phyloP scores from a whole-genome alignment of 176 grass and related monocot species.

The Ampelocalamus luodianensis region DNA sequence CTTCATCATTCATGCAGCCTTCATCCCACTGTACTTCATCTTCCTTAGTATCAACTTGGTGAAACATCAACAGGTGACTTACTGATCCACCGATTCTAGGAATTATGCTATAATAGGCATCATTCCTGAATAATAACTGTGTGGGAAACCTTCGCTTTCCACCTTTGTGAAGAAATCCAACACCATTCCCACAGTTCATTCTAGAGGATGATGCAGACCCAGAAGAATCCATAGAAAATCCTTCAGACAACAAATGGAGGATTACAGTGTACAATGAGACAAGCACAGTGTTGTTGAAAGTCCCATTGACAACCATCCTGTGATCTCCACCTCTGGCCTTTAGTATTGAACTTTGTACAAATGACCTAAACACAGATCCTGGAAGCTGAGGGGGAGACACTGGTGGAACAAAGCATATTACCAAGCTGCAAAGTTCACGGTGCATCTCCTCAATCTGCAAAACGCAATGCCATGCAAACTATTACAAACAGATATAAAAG shows the following conservation, averaged over 20 bases:
- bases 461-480: conserved; percentile 1
- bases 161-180: conserved; percentile 80
- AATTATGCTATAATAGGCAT: conserved; percentile 59
- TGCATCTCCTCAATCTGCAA: conserved; percentile 89
- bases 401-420: conserved; percentile 72
- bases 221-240: conserved; percentile 58
- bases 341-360: conserved; percentile 67
- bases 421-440: conserved; percentile 68
- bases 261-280: conserved; percentile 83
- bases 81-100: conserved; percentile 71
- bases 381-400: conserved; percentile 48
- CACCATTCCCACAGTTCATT: conserved; percentile 53
- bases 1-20: conserved; percentile 70
- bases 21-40: conserved; percentile 80
- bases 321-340: conserved; percentile 67
- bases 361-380: conserved; percentile 74
- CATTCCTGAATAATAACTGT: conserved; percentile 64
- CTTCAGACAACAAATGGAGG: conserved; percentile 81
- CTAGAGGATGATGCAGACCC: conserved; percentile 50
- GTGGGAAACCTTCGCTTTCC: conserved; percentile 69
- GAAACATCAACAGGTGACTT: conserved; percentile 63
- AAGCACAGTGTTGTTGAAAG: conserved; percentile 62
- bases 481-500: not conserved
- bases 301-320: conserved; percentile 51
- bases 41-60: conserved; percentile 50